Base-by-base conservation (phyloP, 2,329 filamentous ascomycete species). In the Epichloe sibirici region DNA sequence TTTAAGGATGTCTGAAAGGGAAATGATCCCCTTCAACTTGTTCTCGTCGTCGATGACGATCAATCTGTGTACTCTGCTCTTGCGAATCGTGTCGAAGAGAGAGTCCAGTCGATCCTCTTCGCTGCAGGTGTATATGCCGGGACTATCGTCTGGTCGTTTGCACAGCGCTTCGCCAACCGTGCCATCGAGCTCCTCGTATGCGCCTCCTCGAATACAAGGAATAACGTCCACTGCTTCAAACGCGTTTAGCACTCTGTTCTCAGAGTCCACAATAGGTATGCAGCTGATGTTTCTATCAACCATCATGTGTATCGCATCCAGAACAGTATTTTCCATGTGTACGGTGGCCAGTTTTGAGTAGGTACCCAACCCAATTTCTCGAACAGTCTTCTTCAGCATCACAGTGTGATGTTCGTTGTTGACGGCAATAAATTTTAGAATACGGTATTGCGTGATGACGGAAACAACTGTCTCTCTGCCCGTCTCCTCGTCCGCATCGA, bases 171-270 rank as follows among this genome's bases (percentile, higher is more conserved):
- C 90, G 44, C 91, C 93, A 4, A 97, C 88, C 6, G 80, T 88
- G 21, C 90, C 80, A 55, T 86, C 83, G 53, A 98, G 75, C 59
- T 96, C 91, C 58, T 97, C 93, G 64, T 97, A 97, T 38, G 83
- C 83, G 21, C 90, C 90, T 23, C 89, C 90, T 69, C 94, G 95
- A 70, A 98, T 95, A 61, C 95, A 83, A 0, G 90, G 86, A 60
- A 98, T 95, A 55, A 98, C 90, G 69, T 98, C 93, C 49, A 98
- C 90, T 2, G 93, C 88, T 71, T 98, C 94, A 63, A 98, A 98
- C 11, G 97, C 90, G 63, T 98, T 98, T 57, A 97, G 81, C 0
- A 98, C 82, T 68, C 81, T 73, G 61, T 78, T 75, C 39, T 89
- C 81, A 48, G 79, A 78, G 62, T 97, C 93, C 52, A 98, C 73